phyloP scores from a whole-genome alignment of 2,329 filamentous ascomycete species.

The Neonectria sp. region DNA sequence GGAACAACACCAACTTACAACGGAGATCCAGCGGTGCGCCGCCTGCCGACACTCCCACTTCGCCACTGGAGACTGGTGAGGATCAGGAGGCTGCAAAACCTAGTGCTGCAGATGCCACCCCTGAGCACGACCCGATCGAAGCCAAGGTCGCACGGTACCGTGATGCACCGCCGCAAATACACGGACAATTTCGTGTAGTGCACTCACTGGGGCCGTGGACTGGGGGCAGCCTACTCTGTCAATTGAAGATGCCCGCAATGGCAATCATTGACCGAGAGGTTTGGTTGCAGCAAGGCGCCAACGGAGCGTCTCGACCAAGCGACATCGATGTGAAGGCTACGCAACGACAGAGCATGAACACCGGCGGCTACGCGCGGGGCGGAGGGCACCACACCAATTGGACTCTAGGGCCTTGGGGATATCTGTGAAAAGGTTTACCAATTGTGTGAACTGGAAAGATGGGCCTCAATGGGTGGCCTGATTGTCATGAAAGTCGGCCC shows the following conservation, averaged over 20 bases:
- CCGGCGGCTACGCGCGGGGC: constrained; percentile 62
- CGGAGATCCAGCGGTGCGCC: constrained; percentile 48
- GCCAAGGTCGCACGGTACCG: constrained; percentile 55
- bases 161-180: constrained; percentile 58
- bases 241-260: constrained; percentile 78
- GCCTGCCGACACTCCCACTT: constrained; percentile 38
- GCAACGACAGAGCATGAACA: constrained; percentile 76
- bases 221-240: constrained; percentile 79
- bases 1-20: constrained; percentile 60
- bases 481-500: constrained; percentile 26
- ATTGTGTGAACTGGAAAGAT: constrained; percentile 10
- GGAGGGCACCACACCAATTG: constrained; percentile 64
- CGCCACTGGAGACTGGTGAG: constrained; percentile 44
- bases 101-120: constrained; percentile 44
- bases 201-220: constrained; percentile 82
- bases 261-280: constrained; percentile 80
- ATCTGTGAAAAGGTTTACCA: constrained; percentile 53
- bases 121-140: constrained; percentile 52
- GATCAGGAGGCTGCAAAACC: constrained; percentile 38
- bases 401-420: constrained; percentile 75
- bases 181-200: constrained; percentile 75
- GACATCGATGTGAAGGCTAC: constrained; percentile 73
- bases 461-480: constrained; percentile 22
- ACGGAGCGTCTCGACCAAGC: constrained; percentile 71
- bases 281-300: constrained; percentile 77